Percentiles rank a stretch among this genome's conserved stretches.
Evolutionary conservation across 495 filamentous ascomycete genomes (phyloP).

Genomic region (Glarea lozoyensis): DNA sequence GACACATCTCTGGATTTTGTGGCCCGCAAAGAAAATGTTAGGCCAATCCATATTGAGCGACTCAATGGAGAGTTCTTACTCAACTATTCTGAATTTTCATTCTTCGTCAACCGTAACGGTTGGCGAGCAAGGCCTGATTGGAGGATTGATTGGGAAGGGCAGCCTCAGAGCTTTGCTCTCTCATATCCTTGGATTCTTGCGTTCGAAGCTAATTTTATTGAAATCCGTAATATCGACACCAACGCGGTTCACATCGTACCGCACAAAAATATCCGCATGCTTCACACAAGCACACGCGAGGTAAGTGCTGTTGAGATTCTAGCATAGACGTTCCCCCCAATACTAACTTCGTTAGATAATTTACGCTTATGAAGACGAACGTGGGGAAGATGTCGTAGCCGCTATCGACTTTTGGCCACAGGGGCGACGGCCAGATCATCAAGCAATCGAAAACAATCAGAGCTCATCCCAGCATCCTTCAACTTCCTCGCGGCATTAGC

Average conservation of each 20-base stretch:
- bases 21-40: slow-evolving; percentile 80
- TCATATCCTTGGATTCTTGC: slow-evolving; percentile 94
- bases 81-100: slow-evolving; percentile 96
- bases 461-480: slow-evolving; percentile 7
- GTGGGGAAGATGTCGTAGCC: slow-evolving; percentile 87
- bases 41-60: slow-evolving; percentile 96
- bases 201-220: slow-evolving; percentile 98
- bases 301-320: slow-evolving; percentile 40
- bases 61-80: slow-evolving; percentile 94
- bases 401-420: slow-evolving; percentile 87
- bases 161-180: slow-evolving; percentile 80
- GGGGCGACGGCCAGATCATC: slow-evolving; percentile 19
- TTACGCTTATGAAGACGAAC: slow-evolving; percentile 95
- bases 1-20: slow-evolving; percentile 98
- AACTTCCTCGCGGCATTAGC: slow-evolving; percentile 16
- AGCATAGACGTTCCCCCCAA: slow-evolving; percentile 12
- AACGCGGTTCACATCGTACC: slow-evolving; percentile 91
- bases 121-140: slow-evolving; percentile 95
- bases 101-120: slow-evolving; percentile 97
- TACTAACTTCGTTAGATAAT: slow-evolving; percentile 62
- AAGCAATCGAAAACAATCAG: slow-evolving; percentile 2
- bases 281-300: slow-evolving; percentile 93
- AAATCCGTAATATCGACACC: slow-evolving; percentile 90
- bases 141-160: slow-evolving; percentile 96
- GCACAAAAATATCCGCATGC: slow-evolving; percentile 90